Base-by-base conservation (phyloP, 176 grass and related monocot genomes). In the Carex pumila region DNA sequence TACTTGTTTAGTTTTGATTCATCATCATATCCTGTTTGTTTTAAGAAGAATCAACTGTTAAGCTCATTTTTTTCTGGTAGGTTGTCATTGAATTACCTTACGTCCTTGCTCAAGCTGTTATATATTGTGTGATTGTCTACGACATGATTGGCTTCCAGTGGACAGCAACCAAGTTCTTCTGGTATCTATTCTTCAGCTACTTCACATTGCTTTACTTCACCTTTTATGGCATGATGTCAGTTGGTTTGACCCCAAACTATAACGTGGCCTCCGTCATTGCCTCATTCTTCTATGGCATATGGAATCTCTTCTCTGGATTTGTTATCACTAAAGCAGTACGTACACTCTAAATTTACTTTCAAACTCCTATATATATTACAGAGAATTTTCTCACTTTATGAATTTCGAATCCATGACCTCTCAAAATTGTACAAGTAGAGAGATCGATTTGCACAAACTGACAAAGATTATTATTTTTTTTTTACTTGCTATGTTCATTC, bases 171-270 rank as follows among this genome's bases (percentile, higher is more conserved):
- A 89, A 89, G 56, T 89, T 89, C 49, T 76, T 86, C 4, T 86
- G 88, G 88, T 89, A 89, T 29, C 65, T 89, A 54, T 89, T 86
- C 78, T 89, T 89, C 29, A 86, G 70, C 45, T 89, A 78, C 70
- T 89, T 86, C 79, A 86, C 88, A 65, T 65, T 89, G 43, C 84
- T 89, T 31, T 89, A 86, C 61, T 89, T 86, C 84, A 89, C 88
- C 69, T 89, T 75, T 84, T 89, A 89, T 0, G 88, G 88, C 49
- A 89, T 89, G 84, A 86, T 89, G 88, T 49, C 68, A 0, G 88
- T 89, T 3, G 88, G 78, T 65, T 1, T 89, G 53, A 89, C 88
- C 65, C 88, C 88, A 8, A 89, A 86, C 59, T 79, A 75, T 31
- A 29, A 84, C 10, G 65, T 86, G 2, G 88, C 84, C 14, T 0